Conservation (phyloP, 805 yeast genomes). For the Sporopachydermia lactativora region DNA sequence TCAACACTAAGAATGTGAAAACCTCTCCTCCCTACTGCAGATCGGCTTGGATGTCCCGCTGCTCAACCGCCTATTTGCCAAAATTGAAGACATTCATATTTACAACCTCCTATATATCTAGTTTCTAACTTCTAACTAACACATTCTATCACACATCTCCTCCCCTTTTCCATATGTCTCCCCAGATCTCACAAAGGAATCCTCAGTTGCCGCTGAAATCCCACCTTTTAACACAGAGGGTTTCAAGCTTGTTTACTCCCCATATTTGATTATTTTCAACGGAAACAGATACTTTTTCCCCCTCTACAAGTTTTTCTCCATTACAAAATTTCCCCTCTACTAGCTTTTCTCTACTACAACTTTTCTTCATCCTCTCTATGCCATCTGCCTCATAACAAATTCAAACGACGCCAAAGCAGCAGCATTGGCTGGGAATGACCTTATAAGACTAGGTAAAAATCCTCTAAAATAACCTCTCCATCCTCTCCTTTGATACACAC, state of each 20-base stretch:
- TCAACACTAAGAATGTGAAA: no score
- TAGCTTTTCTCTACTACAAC: no score
- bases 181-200: no score
- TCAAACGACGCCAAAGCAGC: slow-evolving; percentile 87
- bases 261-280: no score
- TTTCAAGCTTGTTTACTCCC: no score
- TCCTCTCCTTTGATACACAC: slow-evolving; percentile 52
- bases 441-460: slow-evolving; percentile 43
- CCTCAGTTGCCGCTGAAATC: no score
- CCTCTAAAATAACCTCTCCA: slow-evolving; percentile 65
- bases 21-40: no score
- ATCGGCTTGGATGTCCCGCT: background rate
- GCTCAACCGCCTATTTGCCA: background rate
- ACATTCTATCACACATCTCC: background rate
- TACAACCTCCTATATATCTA: background rate
- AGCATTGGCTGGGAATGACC: slow-evolving; percentile 91
- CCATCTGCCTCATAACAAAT: slow-evolving; percentile 47
- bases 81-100: background rate
- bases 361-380: background rate
- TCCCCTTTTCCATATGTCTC: background rate
- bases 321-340: no score
- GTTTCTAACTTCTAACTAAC: no score
- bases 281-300: no score
- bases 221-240: no score
- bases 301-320: no score